Conservation (phyloP, 1,139 yeast genomes). For the Protomyces pachydermus region DNA sequence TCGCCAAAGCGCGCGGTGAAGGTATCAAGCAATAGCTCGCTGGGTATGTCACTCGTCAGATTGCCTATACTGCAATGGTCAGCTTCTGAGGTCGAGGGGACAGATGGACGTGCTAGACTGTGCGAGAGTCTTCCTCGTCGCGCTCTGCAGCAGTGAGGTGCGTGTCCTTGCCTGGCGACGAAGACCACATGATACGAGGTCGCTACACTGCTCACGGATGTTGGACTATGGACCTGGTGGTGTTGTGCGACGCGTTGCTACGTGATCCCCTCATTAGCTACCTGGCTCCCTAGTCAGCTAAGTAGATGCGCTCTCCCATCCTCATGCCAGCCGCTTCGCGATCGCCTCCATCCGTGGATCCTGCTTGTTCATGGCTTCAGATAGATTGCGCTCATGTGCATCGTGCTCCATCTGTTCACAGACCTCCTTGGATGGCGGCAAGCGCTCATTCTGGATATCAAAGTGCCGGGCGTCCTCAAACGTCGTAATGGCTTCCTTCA, state of each 20-base stretch:
- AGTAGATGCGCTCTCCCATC: not conserved
- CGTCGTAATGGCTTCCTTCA: constrained; percentile 53
- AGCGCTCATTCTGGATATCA: constrained; percentile 76
- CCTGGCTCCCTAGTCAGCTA: too few species aligned
- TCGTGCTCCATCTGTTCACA: constrained; percentile 46
- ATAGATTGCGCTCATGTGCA: constrained; percentile 33
- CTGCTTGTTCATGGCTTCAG: constrained; percentile 12
- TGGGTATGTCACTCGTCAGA: not conserved
- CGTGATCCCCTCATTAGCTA: too few species aligned
- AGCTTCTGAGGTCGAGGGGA: not conserved
- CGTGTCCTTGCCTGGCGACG: not conserved
- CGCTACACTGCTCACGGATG: too few species aligned
- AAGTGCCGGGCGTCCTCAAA: constrained; percentile 83
- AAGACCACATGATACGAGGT: not conserved
- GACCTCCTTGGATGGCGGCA: constrained; percentile 78
- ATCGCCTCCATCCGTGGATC: constrained; percentile 17
- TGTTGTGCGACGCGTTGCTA: not conserved
- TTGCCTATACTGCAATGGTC: not conserved
- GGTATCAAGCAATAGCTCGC: not conserved
- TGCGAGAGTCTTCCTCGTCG: not conserved
- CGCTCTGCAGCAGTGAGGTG: not conserved
- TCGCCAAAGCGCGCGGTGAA: not conserved
- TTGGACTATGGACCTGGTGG: not conserved
- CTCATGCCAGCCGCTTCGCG: constrained; percentile 6
- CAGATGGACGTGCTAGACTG: not conserved